Evolutionary conservation across 768 basidiomycete genomes (phyloP).

Genomic region (Leucosporidium yakuticum): DNA sequence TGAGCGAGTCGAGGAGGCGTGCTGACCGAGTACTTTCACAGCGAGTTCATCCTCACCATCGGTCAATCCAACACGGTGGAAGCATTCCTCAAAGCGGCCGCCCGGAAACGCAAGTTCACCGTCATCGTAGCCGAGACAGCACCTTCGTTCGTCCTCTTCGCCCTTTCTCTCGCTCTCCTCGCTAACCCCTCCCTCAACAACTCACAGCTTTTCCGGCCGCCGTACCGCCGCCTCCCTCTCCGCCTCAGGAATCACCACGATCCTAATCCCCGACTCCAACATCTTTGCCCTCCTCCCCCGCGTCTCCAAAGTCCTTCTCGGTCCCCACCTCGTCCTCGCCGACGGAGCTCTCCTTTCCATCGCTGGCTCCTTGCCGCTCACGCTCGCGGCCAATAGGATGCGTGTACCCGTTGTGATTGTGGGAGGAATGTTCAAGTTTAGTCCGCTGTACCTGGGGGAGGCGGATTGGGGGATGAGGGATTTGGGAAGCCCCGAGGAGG

Average conservation of each 20-base stretch:
- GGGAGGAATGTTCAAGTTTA: conserved; percentile 93
- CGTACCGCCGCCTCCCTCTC: conserved; percentile 78
- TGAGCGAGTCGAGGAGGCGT: background rate
- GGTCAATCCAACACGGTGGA: conserved; percentile 94
- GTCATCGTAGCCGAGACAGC: conserved; percentile 94
- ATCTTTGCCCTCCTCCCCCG: conserved; percentile 94
- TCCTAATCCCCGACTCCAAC: conserved; percentile 92
- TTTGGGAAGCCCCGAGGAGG: conserved; percentile 56
- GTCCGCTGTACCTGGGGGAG: conserved; percentile 81
- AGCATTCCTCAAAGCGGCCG: conserved; percentile 84
- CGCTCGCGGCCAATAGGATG: conserved; percentile 66
- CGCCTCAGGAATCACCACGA: conserved; percentile 77
- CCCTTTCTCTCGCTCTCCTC: background rate
- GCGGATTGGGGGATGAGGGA: conserved; percentile 64
- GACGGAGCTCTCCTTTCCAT: conserved; percentile 93
- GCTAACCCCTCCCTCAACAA: background rate
- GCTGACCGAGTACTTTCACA: conserved; percentile 42
- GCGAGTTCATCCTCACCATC: conserved; percentile 89
- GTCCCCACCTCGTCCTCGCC: conserved; percentile 90
- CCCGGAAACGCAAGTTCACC: conserved; percentile 83
- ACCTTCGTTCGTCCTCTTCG: conserved; percentile 62
- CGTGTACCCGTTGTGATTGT: conserved; percentile 73
- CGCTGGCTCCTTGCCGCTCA: conserved; percentile 60
- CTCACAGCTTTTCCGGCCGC: conserved; percentile 68
- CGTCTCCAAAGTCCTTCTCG: conserved; percentile 91